Evolutionary conservation across 1,139 yeast genomes (phyloP), one percentile per base, ranked within the genome.

Genomic region (Taphrina deformans): DNA sequence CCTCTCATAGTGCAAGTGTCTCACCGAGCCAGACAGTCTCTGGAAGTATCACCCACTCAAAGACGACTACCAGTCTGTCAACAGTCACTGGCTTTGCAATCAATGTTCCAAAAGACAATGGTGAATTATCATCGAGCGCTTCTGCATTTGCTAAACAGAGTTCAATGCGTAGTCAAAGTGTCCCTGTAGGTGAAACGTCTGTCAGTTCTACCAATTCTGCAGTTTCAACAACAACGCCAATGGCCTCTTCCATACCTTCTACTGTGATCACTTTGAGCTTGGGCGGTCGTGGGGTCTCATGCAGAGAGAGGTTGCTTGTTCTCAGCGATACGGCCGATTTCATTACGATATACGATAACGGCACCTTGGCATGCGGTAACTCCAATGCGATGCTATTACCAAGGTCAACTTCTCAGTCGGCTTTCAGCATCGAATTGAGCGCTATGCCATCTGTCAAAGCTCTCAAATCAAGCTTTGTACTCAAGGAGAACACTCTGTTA

Each of bases 361-460:
- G 58, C 3, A 38, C 58, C 2, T n/a, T 53, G 46, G 45, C 58
- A 23, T 53, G 58, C 35, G 58, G 48, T n/a, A 12, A 14, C 6
- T 26, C 4, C 29, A 23, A 24, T 27, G 45, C 58, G 12, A 10
- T 53, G 1, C 14, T 53, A 7, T 9, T 40, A 14, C 46, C 58
- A 35, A 26, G 18, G 16, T 7, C 33, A 12, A 53, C 26, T 7
- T 23, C 48, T 14, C 27, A 29, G 14, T 35, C 40, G 35, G 33
- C 38, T 5, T 53, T 27, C 35, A 38, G 27, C 14, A 53, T 53
- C 48, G 33, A 53, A 12, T 7, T 53, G 35, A n/a, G 16, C 10
- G 21, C 40, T n/a, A 9, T 24, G 6, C 18, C 21, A 10, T 24
- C 48, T 9, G 7, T 31, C 21, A 2, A 23, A 6, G 31, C 23